Evolutionary conservation across 1,284 basidiomycete genomes (phyloP), one percentile per base, ranked within the genome.

Genomic region (Rhodotorula sp.): DNA sequence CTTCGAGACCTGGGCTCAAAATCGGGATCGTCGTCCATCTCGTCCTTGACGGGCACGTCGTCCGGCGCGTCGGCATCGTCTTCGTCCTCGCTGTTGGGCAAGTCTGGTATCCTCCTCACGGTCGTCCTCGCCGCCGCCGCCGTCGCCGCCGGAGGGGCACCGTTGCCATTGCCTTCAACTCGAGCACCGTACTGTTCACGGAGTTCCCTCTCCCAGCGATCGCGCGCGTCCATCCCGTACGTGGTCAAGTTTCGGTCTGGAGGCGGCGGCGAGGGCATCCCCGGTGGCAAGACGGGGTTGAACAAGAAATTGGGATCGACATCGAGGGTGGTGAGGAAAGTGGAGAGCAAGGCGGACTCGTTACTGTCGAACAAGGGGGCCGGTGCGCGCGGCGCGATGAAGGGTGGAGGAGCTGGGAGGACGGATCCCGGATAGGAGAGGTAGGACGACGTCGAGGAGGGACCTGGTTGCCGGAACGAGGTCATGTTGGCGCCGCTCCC

Each of bases 191-290:
- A n/a, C 54, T 56, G 14, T 29, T 29, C 54, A 29, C 26, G 49
- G 7, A 23, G 54, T 6, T 75, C 74, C 20, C 74, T 46, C 23
- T 76, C 75, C 18, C n/a, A 29, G 10, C 51, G 21, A 3, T 65
- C 69, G 3, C 57, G 46, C 31, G 15, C 60, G 29, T 65, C 34
- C 10, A 57, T 16, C 48, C 57, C 5, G n/a, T 43, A 12, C 14
- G 54, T 23, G 20, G 46, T 57, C 54, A 16, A 16, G 23, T 56
- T 26, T 43, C 39, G 39, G 54, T 29, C 26, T 7, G 23, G 14
- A 1, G 72, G 75, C 15, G 75, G 75, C 8, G 75, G 75, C 8
- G 61, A 64, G 4, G 75, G 75, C 72, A 76, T 76, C 2, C 72
- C 72, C 1, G 75, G 72, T 16, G 75, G 75, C 15, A 76, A 49